Percentiles rank a stretch among this genome's conserved stretches.
Conservation (phyloP, 306 rosid species). For the Cicer pinnatifidum region DNA sequence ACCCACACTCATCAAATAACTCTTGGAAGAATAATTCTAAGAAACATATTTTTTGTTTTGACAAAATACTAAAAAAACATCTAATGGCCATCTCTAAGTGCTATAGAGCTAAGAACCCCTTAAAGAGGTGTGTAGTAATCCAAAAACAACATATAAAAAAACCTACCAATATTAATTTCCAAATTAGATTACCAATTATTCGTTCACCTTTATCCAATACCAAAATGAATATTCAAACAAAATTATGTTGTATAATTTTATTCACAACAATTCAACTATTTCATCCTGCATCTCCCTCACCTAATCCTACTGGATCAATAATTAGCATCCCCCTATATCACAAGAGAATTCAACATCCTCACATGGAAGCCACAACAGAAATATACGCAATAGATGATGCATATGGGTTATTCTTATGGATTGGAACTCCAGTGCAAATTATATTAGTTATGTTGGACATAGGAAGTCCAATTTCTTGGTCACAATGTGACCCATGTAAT, state of each 20-base stretch:
- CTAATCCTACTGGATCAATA: slow-evolving; percentile 13
- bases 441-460: slow-evolving; percentile 39
- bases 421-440: slow-evolving; percentile 51
- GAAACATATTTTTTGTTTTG: not conserved
- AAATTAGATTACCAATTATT: not conserved
- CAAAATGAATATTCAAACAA: slow-evolving; percentile 27
- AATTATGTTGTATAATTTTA: slow-evolving; percentile 14
- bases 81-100: not conserved
- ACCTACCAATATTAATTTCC: not conserved
- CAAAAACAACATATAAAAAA: not conserved
- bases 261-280: slow-evolving; percentile 4
- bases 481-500: slow-evolving; percentile 50
- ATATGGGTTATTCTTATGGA: slow-evolving; percentile 46
- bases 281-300: not conserved
- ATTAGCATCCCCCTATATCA: slow-evolving; percentile 45
- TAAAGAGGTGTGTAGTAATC: not conserved
- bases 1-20: not conserved
- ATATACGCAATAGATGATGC: slow-evolving; percentile 36
- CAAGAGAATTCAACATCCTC: not conserved
- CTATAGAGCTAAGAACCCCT: not conserved
- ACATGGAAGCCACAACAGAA: slow-evolving; percentile 11
- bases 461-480: slow-evolving; percentile 48
- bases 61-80: not conserved
- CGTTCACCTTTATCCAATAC: not conserved
- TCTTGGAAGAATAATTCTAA: not conserved